These are phyloP conservation scores for Penicillium alfredii DNA, from an alignment of 495 filamentous ascomycete genomes.

Conservation along the genomic window DNA sequence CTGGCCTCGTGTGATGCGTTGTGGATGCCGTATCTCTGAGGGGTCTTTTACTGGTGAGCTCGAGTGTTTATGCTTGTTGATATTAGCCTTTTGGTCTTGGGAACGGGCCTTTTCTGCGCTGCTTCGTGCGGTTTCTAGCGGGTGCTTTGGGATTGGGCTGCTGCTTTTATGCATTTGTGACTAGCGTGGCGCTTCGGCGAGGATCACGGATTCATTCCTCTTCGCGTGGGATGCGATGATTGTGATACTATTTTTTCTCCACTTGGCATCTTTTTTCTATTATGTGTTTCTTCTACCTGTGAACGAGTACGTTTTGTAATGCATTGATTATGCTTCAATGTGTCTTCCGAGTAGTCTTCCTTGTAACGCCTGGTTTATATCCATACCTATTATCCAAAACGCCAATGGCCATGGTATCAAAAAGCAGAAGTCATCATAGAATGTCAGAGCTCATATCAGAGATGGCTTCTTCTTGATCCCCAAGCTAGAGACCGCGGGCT, in stretches of 20 bases:
- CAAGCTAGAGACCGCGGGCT: conserved; percentile 60
- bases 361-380: too few species aligned
- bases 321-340: too few species aligned
- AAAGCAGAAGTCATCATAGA: neutral
- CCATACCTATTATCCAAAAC: too few species aligned
- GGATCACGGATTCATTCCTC: conserved; percentile 2
- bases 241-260: conserved; percentile 23
- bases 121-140: conserved; percentile 14
- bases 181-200: conserved; percentile 33
- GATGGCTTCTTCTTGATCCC: conserved; percentile 89
- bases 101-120: conserved; percentile 12
- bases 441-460: conserved; percentile 27
- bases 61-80: conserved; percentile 16
- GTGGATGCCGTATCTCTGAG: conserved; percentile 94
- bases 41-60: neutral
- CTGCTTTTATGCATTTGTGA: conserved; percentile 17
- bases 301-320: too few species aligned
- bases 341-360: too few species aligned
- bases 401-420: conserved; percentile 11
- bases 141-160: conserved; percentile 16
- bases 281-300: conserved; percentile 10
- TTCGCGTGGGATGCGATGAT: conserved; percentile 15
- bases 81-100: conserved; percentile 11
- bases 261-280: conserved; percentile 18
- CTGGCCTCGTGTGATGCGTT: conserved; percentile 79